phyloP scores from a whole-genome alignment of 2,329 filamentous ascomycete species.

The Talaromyces rugulosus region DNA sequence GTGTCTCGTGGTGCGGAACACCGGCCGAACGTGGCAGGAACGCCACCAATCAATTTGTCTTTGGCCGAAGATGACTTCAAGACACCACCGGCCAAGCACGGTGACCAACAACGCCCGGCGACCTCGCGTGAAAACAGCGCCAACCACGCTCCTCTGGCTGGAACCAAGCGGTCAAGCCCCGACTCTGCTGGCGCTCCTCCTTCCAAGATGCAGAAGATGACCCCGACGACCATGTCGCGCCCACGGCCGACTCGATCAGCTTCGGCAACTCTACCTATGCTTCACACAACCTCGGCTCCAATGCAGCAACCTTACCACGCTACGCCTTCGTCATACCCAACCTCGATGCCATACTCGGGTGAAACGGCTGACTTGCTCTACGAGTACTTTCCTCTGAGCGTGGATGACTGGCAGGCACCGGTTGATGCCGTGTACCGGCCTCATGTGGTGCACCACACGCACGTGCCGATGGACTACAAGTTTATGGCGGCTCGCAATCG shows the following conservation, averaged over 20 bases:
- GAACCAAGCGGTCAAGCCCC: constrained; percentile 23
- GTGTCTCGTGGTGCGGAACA: constrained; percentile 31
- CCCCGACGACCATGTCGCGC: constrained; percentile 27
- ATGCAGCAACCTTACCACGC: constrained; percentile 26
- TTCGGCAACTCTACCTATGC: constrained; percentile 24
- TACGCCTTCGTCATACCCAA: constrained; percentile 50
- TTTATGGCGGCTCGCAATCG: constrained; percentile 63
- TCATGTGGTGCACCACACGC: constrained; percentile 88
- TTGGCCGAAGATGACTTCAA: constrained; percentile 54
- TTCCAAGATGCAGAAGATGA: constrained; percentile 36
- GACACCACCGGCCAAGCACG: constrained; percentile 26
- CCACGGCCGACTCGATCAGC: constrained; percentile 26
- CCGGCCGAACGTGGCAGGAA: constrained; percentile 31
- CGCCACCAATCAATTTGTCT: constrained; percentile 53
- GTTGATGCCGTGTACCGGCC: constrained; percentile 87
- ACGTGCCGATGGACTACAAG: constrained; percentile 64
- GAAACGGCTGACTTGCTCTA: constrained; percentile 83
- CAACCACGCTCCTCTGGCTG: constrained; percentile 16
- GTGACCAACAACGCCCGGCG: constrained; percentile 12
- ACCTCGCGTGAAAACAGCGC: constrained; percentile 15
- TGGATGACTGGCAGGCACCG: constrained; percentile 88
- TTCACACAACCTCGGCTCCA: constrained; percentile 19
- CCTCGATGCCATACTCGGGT: constrained; percentile 40
- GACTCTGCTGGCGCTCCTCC: constrained; percentile 29
- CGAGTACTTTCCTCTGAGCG: constrained; percentile 86